phyloP scores from a whole-genome alignment of 108 stramenopile species.

The Nitzschia inconspicua region DNA sequence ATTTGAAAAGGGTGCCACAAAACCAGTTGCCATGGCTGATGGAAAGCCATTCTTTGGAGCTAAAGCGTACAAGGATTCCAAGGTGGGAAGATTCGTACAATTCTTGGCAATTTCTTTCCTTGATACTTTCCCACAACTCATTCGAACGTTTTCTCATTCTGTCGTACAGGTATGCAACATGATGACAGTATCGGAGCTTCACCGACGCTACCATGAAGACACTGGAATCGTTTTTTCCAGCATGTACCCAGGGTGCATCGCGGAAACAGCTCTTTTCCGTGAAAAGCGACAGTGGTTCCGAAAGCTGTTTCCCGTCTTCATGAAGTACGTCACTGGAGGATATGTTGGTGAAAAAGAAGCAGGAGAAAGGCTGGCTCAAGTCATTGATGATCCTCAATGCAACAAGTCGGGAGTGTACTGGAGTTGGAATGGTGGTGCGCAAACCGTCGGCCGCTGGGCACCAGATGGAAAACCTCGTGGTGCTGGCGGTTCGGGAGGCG shows the following conservation, averaged over 20 bases:
- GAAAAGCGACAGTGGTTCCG: constrained; percentile 97
- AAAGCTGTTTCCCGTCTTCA: constrained; percentile 62
- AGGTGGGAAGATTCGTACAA: constrained; percentile 40
- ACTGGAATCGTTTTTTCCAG: constrained; percentile 91
- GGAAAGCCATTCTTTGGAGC: constrained; percentile 92
- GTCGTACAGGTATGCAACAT: constrained; percentile 62
- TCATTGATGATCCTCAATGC: constrained; percentile 81
- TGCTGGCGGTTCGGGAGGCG: constrained; percentile 93
- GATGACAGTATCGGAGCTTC: constrained; percentile 89
- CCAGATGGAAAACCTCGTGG: constrained; percentile 80
- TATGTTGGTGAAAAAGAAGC: constrained; percentile 88
- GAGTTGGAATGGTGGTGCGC: constrained; percentile 96
- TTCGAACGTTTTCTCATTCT: constrained; percentile 12
- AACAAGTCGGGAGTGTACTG: constrained; percentile 90
- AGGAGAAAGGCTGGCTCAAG: constrained; percentile 84
- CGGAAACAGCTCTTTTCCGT: constrained; percentile 91
- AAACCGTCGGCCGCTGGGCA: constrained; percentile 81
- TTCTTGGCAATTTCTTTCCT: neutral
- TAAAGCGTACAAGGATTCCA: constrained; percentile 98
- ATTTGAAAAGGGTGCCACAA: constrained; percentile 66
- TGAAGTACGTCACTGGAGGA: constrained; percentile 88
- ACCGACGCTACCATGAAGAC: constrained; percentile 82
- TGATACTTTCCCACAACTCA: neutral
- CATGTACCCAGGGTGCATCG: constrained; percentile 98
- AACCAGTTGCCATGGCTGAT: constrained; percentile 89